These are phyloP conservation scores for Lotus japonicus DNA, from an alignment of 306 rosid species.

Conservation along the genomic window DNA sequence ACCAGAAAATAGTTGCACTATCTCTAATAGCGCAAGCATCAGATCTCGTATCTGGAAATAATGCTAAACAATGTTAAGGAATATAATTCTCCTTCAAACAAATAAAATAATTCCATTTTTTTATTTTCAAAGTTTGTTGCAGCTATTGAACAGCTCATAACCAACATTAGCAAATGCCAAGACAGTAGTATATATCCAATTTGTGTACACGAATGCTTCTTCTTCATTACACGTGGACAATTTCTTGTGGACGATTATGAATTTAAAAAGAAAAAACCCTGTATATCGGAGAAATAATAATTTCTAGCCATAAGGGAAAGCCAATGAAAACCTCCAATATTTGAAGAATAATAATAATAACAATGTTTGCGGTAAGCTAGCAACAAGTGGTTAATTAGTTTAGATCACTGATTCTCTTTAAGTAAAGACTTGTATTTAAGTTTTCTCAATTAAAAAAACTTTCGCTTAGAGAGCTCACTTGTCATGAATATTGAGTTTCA, in stretches of 20 bases:
- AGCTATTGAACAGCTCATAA: slow-evolving; percentile 39
- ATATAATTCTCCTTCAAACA: not conserved
- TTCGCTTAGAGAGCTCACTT: no score
- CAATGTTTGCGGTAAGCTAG: no score
- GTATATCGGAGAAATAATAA: no score
- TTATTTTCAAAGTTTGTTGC: slow-evolving; percentile 57
- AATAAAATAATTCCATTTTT: slow-evolving; percentile 7
- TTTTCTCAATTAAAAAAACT: no score
- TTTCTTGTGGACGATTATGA: slow-evolving; percentile 13
- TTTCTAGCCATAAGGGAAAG: no score
- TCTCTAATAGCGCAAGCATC: slow-evolving; percentile 20
- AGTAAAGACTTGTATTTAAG: no score
- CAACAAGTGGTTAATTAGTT: no score
- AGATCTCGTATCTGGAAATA: slow-evolving; percentile 53
- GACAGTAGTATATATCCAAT: slow-evolving; percentile 29
- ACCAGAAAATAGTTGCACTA: slow-evolving; percentile 21
- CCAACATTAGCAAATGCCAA: slow-evolving; percentile 30
- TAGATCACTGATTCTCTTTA: no score
- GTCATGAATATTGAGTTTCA: no score
- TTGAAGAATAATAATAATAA: no score
- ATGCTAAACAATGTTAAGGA: slow-evolving; percentile 17
- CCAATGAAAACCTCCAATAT: no score
- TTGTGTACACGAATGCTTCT: slow-evolving; percentile 12
- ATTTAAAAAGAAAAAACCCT: slow-evolving; percentile 12
- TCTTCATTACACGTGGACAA: slow-evolving; percentile 32